phyloP scores from a whole-genome alignment of 176 grass and related monocot species.

The Lolium perenne region DNA sequence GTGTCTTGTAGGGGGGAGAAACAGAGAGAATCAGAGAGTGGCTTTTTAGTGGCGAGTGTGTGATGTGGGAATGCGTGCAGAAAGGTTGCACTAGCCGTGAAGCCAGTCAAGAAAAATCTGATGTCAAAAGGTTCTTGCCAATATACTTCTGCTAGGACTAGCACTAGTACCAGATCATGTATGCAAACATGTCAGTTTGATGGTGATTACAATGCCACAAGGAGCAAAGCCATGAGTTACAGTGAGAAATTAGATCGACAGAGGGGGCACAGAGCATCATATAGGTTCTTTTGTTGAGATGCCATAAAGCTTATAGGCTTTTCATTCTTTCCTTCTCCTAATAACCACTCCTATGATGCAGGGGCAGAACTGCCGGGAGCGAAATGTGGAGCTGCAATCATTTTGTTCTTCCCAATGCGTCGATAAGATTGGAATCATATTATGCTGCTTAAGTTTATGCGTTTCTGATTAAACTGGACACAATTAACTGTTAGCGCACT shows the following conservation, averaged over 20 bases:
- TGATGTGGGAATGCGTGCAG: constrained; percentile 53
- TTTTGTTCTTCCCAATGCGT: constrained; percentile 13
- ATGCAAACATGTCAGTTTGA: neutral
- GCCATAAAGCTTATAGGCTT: constrained; percentile 36
- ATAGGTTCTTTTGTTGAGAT: constrained; percentile 5
- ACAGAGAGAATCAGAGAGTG: constrained; percentile 13
- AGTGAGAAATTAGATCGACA: neutral
- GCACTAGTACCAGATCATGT: neutral
- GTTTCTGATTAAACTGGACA: neutral
- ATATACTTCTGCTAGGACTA: neutral
- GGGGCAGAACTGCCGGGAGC: constrained; percentile 9
- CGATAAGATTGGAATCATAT: neutral
- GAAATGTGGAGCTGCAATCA: constrained; percentile 30
- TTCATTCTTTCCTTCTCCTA: constrained; percentile 30
- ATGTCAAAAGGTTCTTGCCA: neutral
- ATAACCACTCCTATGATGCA: constrained; percentile 33
- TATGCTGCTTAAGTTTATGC: neutral
- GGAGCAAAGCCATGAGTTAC: neutral
- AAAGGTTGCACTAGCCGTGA: constrained; percentile 4
- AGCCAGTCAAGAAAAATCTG: neutral
- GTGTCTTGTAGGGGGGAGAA: constrained; percentile 23
- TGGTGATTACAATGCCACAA: neutral
- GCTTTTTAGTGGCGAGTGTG: constrained; percentile 43
- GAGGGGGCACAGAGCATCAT: constrained; percentile 34
- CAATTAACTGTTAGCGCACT: neutral